Base-by-base conservation (phyloP, 1,139 yeast genomes). In the Pichia sp. region DNA sequence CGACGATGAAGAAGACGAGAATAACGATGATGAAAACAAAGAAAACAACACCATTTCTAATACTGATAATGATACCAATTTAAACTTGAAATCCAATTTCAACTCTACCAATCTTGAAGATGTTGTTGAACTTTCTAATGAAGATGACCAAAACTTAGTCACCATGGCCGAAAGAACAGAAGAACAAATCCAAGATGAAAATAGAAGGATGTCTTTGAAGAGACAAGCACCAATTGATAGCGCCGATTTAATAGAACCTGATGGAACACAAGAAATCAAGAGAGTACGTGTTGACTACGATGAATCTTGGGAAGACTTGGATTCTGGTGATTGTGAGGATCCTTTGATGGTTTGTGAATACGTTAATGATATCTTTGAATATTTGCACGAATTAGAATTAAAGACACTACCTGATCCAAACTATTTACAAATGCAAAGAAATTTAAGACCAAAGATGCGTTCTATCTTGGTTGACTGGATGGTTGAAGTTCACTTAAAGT, bases 291-390 rank as follows among this genome's bases (percentile, higher is more conserved):
- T 73, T 51, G 54, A 49, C 24, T 41, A 27, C 31, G 58, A 37
- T 44, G 75, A 82, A 59, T 79, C 77, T 54, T 90, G 96, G 95
- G 96, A 88, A 60, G 96, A 91, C 65, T 73, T 91, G 51, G 97
- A 91, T 63, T 91, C 85, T 44, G 96, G 88, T 59, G 99, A 93
- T 65, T 70, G 73, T 52, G 91, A 86, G 59, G 99, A 93, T 67
- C 98, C 98, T 11, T 74, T 87, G 55, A 90, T 91, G 97, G 97
- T 88, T 28, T 82, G 91, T 58, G 99, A 93, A 70, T 93, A 90
- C 63, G 96, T 88, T 48, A 79, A 73, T 56, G 97, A 89, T 52
- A 91, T 93, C 51, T 91, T 89, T 67, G 83, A 79, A 37, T 89
- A 87, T 65, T 71, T 91, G 57, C 82, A 85, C 65, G 83, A 77